Evolutionary conservation across 352 stramenopile species (phyloP), one percentile per base, ranked within the genome.

Genomic region (Elongisporangium undulatum): DNA sequence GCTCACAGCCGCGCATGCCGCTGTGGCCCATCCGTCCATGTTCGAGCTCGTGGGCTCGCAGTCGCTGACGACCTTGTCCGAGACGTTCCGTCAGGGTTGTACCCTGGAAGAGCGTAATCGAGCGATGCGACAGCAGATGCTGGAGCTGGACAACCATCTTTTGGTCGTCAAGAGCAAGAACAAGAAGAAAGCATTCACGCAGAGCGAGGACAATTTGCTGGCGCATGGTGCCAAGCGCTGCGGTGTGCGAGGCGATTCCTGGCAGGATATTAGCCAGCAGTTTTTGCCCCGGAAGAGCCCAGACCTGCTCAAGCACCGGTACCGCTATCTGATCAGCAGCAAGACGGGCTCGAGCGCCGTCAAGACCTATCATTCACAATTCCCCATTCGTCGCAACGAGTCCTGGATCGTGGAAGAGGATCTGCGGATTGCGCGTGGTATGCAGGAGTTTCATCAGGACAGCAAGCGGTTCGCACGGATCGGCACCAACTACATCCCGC

Each of bases 341-440:
- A 90, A 86, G 54, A 79, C 75, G 2, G 76, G 74, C 1, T 74
- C 67, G 54, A 88, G 73, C 22, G 74, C 77, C 1, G 72, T 93
- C 22, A 92, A 91, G 61, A 65, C 74, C 1, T 76, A 85, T 20
- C 72, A 92, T 53, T 61, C 60, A 39, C 75, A 84, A 55, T 61
- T 71, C 21, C 51, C 68, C 0, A 63, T 77, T 13, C 66, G 76
- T 0, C 68, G 74, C 23, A 74, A 70, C 29, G 68, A 69, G 19
- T 64, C 61, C 17, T 95, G 83, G 83, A 61, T 90, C 53, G 63
- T 92, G 7, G 86, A 95, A 74, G 86, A 95, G 58, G 86, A 95
- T 49, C 51, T 95, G 24, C 79, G 85, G 5, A 75, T 95, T 53
- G 74, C 75, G 4, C 76, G 85, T n/a, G 85, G 83, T 5, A 69